These are phyloP conservation scores for Physcomitrium patens DNA, from an alignment of 225 moss, liverwort and hornwort genomes.

Conservation along the genomic window DNA sequence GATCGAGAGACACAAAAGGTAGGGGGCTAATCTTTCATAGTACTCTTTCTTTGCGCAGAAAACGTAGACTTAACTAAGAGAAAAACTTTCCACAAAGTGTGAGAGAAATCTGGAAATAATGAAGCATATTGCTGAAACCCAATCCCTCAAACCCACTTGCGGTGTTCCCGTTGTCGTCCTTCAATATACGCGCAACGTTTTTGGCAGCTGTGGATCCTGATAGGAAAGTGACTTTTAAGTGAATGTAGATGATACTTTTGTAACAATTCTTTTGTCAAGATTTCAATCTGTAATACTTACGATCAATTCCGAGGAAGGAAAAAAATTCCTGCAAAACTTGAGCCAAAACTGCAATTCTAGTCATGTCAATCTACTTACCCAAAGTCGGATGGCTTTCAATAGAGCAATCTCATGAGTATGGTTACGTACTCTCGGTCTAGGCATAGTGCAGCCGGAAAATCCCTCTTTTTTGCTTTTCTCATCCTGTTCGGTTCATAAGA, in stretches of 20 bases:
- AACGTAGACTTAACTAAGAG: slow-evolving; percentile 30
- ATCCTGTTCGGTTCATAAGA: neutral
- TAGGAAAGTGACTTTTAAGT: neutral
- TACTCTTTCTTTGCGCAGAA: slow-evolving; percentile 28
- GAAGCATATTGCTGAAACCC: slow-evolving; percentile 4
- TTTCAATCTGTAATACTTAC: neutral
- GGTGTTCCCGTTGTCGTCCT: slow-evolving; percentile 2
- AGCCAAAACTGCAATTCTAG: slow-evolving; percentile 3
- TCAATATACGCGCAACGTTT: slow-evolving; percentile 20
- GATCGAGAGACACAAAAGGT: neutral
- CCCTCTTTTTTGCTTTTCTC: neutral
- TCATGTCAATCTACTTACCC: neutral
- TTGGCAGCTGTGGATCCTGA: slow-evolving; percentile 27
- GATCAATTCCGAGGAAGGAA: neutral
- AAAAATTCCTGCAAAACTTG: neutral
- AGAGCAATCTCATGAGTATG: neutral
- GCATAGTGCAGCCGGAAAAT: slow-evolving; percentile 3
- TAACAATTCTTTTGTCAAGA: neutral
- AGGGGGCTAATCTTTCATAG: slow-evolving; percentile 22
- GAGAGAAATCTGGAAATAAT: slow-evolving; percentile 19
- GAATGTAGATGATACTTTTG: slow-evolving; percentile 6
- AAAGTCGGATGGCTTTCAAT: slow-evolving; percentile 12
- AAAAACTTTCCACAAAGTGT: slow-evolving; percentile 22
- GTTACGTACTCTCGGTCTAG: neutral
- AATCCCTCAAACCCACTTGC: slow-evolving; percentile 10